Evolutionary conservation across 2,329 filamentous ascomycete genomes (phyloP).

Genomic region (Ilyonectria robusta): DNA sequence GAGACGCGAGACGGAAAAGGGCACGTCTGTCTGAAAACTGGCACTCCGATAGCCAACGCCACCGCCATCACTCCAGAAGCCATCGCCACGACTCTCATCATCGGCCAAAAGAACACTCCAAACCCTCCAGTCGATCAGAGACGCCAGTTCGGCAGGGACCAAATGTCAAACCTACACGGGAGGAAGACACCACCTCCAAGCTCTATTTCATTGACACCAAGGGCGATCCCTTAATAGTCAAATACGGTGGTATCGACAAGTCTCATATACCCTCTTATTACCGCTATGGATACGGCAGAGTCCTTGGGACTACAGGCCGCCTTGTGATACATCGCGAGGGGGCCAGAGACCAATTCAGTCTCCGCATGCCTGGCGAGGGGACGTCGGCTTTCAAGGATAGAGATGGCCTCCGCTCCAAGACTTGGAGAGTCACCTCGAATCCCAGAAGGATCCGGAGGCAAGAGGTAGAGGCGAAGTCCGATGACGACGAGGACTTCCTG

Average conservation of each 20-base stretch:
- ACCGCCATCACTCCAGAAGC: slow-evolving; percentile 36
- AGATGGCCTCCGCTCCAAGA: slow-evolving; percentile 63
- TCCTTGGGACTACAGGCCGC: slow-evolving; percentile 75
- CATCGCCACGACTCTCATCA: slow-evolving; percentile 36
- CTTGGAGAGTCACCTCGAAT: slow-evolving; percentile 54
- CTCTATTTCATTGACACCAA: slow-evolving; percentile 77
- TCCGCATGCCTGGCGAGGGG: slow-evolving; percentile 61
- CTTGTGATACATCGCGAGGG: slow-evolving; percentile 78
- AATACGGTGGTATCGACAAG: slow-evolving; percentile 81
- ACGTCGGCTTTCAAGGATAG: slow-evolving; percentile 54
- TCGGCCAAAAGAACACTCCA: slow-evolving; percentile 27
- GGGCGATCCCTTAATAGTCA: slow-evolving; percentile 82
- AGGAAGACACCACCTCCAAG: slow-evolving; percentile 41
- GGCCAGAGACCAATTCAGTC: slow-evolving; percentile 68
- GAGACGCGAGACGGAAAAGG: slow-evolving; percentile 39
- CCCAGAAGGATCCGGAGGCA: slow-evolving; percentile 57
- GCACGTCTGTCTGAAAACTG: slow-evolving; percentile 39
- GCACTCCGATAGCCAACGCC: slow-evolving; percentile 35
- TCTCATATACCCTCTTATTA: slow-evolving; percentile 80
- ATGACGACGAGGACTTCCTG: slow-evolving; percentile 63
- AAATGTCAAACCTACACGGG: slow-evolving; percentile 17
- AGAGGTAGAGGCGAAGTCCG: slow-evolving; percentile 38
- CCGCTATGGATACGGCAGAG: slow-evolving; percentile 75
- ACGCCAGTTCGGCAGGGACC: slow-evolving; percentile 24
- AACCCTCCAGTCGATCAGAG: slow-evolving; percentile 18